phyloP scores from a whole-genome alignment of 345 rosid genomes.

The Aethionema arabicum region DNA sequence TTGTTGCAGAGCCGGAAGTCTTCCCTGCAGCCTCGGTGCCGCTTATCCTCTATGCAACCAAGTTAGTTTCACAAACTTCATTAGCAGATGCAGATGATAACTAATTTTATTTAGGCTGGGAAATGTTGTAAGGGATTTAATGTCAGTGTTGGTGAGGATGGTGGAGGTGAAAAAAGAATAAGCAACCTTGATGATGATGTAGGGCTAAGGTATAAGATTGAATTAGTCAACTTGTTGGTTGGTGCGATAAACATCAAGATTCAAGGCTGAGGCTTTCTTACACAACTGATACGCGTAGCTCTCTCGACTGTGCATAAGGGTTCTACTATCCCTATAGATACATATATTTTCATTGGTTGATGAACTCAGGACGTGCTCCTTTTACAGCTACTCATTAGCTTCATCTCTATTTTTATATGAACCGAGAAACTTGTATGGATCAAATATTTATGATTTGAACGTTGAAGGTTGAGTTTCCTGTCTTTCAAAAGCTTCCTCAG shows the following conservation, averaged over 20 bases:
- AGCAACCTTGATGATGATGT: constrained; percentile 41
- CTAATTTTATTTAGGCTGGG: not conserved
- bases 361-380: constrained; percentile 52
- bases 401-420: constrained; percentile 8
- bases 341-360: constrained; percentile 52
- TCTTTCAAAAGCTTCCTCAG: constrained; percentile 58
- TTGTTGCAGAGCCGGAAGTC: constrained; percentile 32
- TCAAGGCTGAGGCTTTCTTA: no score
- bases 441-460: constrained; percentile 33
- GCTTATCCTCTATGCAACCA: constrained; percentile 62
- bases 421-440: not conserved
- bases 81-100: not conserved
- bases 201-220: constrained; percentile 46
- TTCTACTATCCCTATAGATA: constrained; percentile 59
- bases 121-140: constrained; percentile 51
- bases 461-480: constrained; percentile 69
- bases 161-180: constrained; percentile 31
- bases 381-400: constrained; percentile 50
- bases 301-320: constrained; percentile 34
- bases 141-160: constrained; percentile 58
- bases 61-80: constrained; percentile 1
- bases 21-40: constrained; percentile 44
- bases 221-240: no score
- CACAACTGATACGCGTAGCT: not conserved
- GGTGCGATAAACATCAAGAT: not conserved